phyloP scores from a whole-genome alignment of 169 alveolate genomes.

The Cryptosporidium canis region DNA sequence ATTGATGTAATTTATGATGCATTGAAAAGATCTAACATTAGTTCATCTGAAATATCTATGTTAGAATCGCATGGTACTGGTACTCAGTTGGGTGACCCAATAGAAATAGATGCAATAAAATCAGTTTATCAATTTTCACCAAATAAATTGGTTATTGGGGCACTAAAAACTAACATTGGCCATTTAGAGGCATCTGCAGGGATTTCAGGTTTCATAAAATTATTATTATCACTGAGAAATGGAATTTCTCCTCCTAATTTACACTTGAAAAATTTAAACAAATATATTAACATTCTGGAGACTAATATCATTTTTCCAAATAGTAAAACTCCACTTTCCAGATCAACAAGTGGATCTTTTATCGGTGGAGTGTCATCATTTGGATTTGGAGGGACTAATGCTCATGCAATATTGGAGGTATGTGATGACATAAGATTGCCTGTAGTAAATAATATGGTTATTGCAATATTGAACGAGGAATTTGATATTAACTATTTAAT shows the following conservation, averaged over 20 bases:
- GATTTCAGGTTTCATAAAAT: constrained; percentile 78
- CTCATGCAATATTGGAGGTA: constrained; percentile 76
- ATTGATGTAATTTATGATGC: constrained; percentile 36
- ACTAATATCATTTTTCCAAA: constrained; percentile 35
- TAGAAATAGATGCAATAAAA: constrained; percentile 53
- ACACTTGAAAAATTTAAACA: constrained; percentile 75
- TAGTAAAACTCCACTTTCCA: neutral
- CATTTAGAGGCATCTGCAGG: constrained; percentile 82
- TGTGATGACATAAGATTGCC: neutral
- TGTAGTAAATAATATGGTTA: neutral
- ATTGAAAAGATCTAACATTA: neutral
- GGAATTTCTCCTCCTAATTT: constrained; percentile 77
- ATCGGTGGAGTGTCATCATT: constrained; percentile 75
- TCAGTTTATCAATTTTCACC: neutral
- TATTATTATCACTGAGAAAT: constrained; percentile 73
- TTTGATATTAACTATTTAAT: neutral
- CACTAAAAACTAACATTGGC: constrained; percentile 80
- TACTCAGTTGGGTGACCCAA: constrained; percentile 67
- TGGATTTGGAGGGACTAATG: constrained; percentile 79
- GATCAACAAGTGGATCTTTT: neutral
- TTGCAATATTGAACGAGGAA: constrained; percentile 16
- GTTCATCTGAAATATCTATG: constrained; percentile 12
- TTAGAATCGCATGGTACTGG: constrained; percentile 71
- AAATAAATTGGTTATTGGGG: constrained; percentile 74
- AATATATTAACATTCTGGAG: constrained; percentile 74